Base-by-base conservation (phyloP, 768 basidiomycete genomes). In the Tephrocybe sp. region DNA sequence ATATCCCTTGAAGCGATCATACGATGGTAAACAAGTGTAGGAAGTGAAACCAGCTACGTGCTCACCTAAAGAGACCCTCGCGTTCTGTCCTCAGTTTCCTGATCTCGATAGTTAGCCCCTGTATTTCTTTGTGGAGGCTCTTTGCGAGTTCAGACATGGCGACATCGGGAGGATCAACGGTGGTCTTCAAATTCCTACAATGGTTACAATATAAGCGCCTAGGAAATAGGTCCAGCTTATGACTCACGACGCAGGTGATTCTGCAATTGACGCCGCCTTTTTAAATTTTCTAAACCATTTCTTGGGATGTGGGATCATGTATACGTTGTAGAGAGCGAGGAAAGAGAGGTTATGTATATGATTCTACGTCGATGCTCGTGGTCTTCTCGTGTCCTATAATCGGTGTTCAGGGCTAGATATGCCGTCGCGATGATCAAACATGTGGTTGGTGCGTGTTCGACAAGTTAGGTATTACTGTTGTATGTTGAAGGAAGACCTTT, bases 111-210 rank as follows among this genome's bases (percentile, higher is more conserved):
- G 23, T 8, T 6, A 57, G 47, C 11, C 40, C 43, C 30, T 50
- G 46, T 34, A 54, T 49, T 39, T 57, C 56, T 21, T 48, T 39
- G 4, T 42, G 33, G 15, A 57, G 40, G 31, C 50, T 51, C 11
- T 39, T 44, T 25, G 42, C 49, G 19, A 54, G 46, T 30, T 54
- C 49, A 9, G 49, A 36, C 53, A 57, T 57, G 12, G 38, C 56
- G n/a, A 24, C 24, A 38, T 48, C 45, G 8, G 30, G 24, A 18
- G 45, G 42, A 23, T 55, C 45, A n/a, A n/a, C n/a, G 13, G 18
- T 29, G 6, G 23, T 30, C 19, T 31, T 29, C 27, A 11, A 29
- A 29, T 29, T 30, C 29, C 54, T 50, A 23, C 12, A 21, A 36
- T 19, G 42, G n/a, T n/a, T n/a, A n/a, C n/a, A n/a, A n/a, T n/a